These are phyloP conservation scores for Chlorella vulgaris DNA, from an alignment of 139 green algal genomes.

Conservation along the genomic window DNA sequence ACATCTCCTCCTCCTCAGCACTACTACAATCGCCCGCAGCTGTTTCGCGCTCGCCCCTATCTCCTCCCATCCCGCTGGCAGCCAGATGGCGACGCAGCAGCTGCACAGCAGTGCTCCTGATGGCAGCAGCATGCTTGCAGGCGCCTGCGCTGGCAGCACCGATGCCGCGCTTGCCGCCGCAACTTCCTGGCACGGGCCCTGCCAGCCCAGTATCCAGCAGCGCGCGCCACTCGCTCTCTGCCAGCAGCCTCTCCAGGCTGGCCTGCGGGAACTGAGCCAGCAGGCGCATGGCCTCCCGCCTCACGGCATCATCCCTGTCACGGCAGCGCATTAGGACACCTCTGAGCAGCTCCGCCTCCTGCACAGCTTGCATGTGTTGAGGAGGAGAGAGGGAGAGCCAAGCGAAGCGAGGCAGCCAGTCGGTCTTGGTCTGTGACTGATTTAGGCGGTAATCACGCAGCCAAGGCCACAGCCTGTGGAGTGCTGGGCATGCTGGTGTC, in stretches of 20 bases:
- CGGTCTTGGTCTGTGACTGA: no score
- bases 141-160: not conserved
- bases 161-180: not conserved
- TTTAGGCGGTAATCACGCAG: no score
- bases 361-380: no score
- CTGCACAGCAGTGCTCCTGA: not conserved
- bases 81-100: constrained; percentile 16
- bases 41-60: no score
- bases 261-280: constrained; percentile 5
- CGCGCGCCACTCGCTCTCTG: not conserved
- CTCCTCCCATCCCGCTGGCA: not conserved
- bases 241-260: not conserved
- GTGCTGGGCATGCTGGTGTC: no score
- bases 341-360: constrained; percentile 13
- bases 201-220: constrained; percentile 23
- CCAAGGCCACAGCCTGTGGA: no score
- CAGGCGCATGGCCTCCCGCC: not conserved
- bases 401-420: no score
- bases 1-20: not conserved
- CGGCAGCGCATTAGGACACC: constrained; percentile 6
- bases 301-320: constrained; percentile 17
- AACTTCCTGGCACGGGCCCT: not conserved
- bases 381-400: no score
- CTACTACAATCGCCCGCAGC: not conserved
- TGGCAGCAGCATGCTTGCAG: not conserved